phyloP scores from a whole-genome alignment of 176 grass and related monocot genomes.

The Triticum urartu region DNA sequence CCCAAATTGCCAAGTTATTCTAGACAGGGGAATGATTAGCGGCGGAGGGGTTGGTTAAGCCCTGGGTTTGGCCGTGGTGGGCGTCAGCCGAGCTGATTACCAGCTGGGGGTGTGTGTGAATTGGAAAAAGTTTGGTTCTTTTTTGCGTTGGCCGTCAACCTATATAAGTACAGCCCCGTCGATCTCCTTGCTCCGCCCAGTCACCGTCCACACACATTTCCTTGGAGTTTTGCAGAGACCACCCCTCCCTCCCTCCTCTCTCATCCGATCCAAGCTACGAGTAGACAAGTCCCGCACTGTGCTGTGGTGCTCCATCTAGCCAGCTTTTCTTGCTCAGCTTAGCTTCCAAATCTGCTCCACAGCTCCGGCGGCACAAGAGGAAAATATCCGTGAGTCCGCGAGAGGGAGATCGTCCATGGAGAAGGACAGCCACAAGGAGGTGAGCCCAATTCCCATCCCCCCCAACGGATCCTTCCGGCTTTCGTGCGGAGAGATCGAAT shows the following conservation, averaged over 20 bases:
- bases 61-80: conserved; percentile 27
- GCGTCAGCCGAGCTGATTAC: conserved; percentile 15
- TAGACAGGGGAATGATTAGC: not conserved
- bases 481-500: not conserved
- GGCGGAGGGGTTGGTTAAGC: conserved; percentile 3
- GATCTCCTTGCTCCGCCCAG: not conserved
- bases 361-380: not conserved
- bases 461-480: not conserved
- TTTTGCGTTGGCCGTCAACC: not conserved
- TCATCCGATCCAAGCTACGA: not conserved
- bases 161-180: conserved; percentile 34
- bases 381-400: not conserved
- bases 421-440: conserved; percentile 75
- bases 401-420: conserved; percentile 51
- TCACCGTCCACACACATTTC: conserved; percentile 17
- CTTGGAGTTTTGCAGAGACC: not conserved
- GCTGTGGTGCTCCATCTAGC: not conserved
- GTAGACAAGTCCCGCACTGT: conserved; percentile 33
- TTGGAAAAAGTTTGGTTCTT: not conserved
- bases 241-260: not conserved
- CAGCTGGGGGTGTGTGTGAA: conserved; percentile 7
- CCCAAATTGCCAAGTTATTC: no score
- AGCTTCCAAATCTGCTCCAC: conserved; percentile 27
- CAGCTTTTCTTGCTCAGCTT: not conserved
- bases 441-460: conserved; percentile 16